Evolutionary conservation across 2,329 filamentous ascomycete genomes (phyloP), one percentile per base, ranked within the genome.

Genomic region (Alternaria longipes): DNA sequence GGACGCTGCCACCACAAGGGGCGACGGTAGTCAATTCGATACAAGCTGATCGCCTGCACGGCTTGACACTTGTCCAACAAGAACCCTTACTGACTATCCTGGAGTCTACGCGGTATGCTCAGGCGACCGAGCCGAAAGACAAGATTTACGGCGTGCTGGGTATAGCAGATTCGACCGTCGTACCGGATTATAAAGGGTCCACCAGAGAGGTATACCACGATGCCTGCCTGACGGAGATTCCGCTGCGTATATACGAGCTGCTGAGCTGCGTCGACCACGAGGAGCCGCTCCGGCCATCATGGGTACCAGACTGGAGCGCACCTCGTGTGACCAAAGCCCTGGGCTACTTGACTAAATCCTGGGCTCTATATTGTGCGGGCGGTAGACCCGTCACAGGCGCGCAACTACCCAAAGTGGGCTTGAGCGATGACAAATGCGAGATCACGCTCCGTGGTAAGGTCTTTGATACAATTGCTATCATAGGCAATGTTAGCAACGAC

Each of bases 111-210:
- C 60, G 71, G n/a, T 73, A 72, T 44, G 71, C 71, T 1, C 55
- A 62, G 7, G 69, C 69, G n/a, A 62, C 55, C 5, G 55, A 70
- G 5, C 54, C 65, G 9, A 73, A 71, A 36, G 72, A 74, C 52
- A 74, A 74, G 49, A 63, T 70, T 0, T 74, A 72, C 30, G 70
- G 70, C 14, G 60, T 73, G 0, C 64, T 73, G 8, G 72, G 68
- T 7, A 59, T 71, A n/a, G 51, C 58, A 26, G 34, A 63, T 7
- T 41, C 59, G 5, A 30, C 40, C 8, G 66, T 72, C 18, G 46
- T 36, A 16, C 64, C 67, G 1, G 60, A 61, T 12, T 74, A 73
- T 36, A 41, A 53, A 6, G 52, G 58, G 5, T 59, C 63, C 2
- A 53, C 46, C 2, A 61, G 67, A 47, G 60, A 71, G 2, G 64